Evolutionary conservation across 2,329 filamentous ascomycete genomes (phyloP).

Genomic region (Graphium sp.): DNA sequence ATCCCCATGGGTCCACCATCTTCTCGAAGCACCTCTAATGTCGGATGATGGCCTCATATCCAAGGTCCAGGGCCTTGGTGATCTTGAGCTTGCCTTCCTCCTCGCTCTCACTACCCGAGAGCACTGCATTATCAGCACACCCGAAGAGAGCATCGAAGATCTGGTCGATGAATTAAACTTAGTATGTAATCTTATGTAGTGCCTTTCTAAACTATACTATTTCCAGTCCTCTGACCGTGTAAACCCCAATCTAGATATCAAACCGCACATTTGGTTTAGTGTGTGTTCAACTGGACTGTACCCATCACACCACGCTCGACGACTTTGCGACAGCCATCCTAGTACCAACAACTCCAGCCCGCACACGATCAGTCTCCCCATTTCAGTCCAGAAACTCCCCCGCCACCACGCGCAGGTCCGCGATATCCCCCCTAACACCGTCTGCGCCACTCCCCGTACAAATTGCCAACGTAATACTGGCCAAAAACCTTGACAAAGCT

Average conservation of each 20-base stretch:
- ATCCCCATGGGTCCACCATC: too few species aligned
- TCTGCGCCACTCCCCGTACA: constrained; percentile 11
- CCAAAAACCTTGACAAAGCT: constrained; percentile 61
- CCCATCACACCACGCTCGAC: constrained; percentile 56
- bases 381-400: constrained; percentile 9
- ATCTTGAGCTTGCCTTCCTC: constrained; percentile 74
- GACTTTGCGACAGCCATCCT: constrained; percentile 63
- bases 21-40: constrained; percentile 23
- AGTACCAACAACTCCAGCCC: constrained; percentile 14
- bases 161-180: constrained; percentile 60
- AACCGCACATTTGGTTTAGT: constrained; percentile 64
- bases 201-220: too few species aligned
- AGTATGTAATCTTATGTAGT: constrained; percentile 27
- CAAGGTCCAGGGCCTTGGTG: constrained; percentile 63
- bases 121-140: constrained; percentile 76
- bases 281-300: constrained; percentile 56
- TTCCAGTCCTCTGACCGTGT: too few species aligned
- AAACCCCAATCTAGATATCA: too few species aligned
- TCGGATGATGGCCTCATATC: constrained; percentile 43
- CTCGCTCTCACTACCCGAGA: constrained; percentile 68
- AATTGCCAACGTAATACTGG: constrained; percentile 72
- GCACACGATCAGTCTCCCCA: constrained; percentile 11
- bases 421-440: constrained; percentile 11
- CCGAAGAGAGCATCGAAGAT: constrained; percentile 41
- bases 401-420: constrained; percentile 10